These are phyloP conservation scores for Trypanosoma scelopori DNA, from an alignment of 208 protist species.

Conservation along the genomic window DNA sequence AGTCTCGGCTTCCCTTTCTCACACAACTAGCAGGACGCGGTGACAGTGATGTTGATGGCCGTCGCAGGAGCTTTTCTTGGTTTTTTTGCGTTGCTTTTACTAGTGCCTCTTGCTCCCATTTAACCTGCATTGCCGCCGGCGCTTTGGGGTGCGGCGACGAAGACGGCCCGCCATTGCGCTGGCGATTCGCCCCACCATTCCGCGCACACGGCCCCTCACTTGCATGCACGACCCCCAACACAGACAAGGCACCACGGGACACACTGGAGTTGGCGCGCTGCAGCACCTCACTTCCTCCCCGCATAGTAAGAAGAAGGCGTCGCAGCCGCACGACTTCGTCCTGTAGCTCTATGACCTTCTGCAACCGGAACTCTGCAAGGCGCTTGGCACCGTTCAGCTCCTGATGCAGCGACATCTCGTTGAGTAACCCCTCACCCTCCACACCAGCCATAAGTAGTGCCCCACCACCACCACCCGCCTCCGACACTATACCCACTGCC, in stretches of 20 bases:
- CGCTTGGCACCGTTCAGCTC: conserved; percentile 14
- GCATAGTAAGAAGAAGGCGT: conserved; percentile 12
- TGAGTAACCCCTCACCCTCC: background rate
- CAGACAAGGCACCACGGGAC: background rate
- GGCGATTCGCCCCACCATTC: background rate
- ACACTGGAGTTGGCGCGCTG: background rate
- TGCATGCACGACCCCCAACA: no score
- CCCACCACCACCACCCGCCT: no score
- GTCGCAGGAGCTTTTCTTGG: background rate
- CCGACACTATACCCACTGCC: background rate
- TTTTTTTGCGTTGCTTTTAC: background rate
- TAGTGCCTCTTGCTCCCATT: background rate
- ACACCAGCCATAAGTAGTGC: background rate
- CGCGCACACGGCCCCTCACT: background rate
- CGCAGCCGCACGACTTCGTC: conserved; percentile 20
- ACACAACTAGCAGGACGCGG: background rate
- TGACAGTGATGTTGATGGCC: background rate
- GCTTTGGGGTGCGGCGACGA: background rate
- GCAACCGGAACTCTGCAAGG: conserved; percentile 27
- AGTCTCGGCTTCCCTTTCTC: background rate
- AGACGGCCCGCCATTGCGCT: background rate
- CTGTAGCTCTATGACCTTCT: conserved; percentile 24
- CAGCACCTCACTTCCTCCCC: conserved; percentile 11
- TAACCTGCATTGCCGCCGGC: background rate
- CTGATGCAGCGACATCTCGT: conserved; percentile 3